Evolutionary conservation across 2,329 filamentous ascomycete genomes (phyloP).

Genomic region (Fusarium compactum): DNA sequence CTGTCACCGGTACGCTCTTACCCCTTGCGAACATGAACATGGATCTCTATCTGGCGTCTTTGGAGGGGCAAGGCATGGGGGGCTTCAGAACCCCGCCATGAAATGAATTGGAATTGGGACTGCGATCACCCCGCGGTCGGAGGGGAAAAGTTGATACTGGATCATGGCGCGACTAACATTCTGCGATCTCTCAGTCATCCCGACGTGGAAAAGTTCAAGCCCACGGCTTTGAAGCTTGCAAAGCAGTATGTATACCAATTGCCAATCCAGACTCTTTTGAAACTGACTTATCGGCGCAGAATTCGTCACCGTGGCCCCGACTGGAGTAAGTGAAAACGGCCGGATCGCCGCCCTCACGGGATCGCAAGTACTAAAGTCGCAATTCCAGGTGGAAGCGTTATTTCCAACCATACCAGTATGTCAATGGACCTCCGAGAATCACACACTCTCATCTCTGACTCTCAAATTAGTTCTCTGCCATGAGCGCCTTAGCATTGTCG

Average conservation of each 20-base stretch:
- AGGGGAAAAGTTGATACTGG: conserved; percentile 18
- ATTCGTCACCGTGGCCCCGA: conserved; percentile 97
- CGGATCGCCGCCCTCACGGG: conserved; percentile 3
- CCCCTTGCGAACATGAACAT: conserved; percentile 40
- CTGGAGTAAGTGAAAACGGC: conserved; percentile 80
- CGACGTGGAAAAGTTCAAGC: conserved; percentile 96
- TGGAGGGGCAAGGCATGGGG: conserved; percentile 48
- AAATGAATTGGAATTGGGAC: conserved; percentile 24
- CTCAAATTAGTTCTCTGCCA: conserved; percentile 82
- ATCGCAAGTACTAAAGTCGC: conserved; percentile 49
- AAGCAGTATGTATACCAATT: conserved; percentile 77
- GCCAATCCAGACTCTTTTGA: background rate
- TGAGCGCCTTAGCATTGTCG: conserved; percentile 97
- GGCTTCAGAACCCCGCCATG: conserved; percentile 39
- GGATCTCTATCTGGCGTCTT: conserved; percentile 33
- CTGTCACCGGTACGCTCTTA: conserved; percentile 78
- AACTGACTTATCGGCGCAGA: conserved; percentile 59
- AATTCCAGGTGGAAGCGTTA: conserved; percentile 82
- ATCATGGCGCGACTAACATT: conserved; percentile 45
- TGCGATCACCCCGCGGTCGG: conserved; percentile 50
- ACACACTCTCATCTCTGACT: conserved; percentile 45
- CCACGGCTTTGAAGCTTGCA: conserved; percentile 89
- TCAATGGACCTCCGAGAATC: conserved; percentile 38
- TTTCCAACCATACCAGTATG: conserved; percentile 91
- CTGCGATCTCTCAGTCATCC: conserved; percentile 72